Percentiles rank a stretch among this genome's conserved stretches.
Conservation (phyloP, 2,329 filamentous ascomycete genomes). For the Amylocarpus encephaloides region DNA sequence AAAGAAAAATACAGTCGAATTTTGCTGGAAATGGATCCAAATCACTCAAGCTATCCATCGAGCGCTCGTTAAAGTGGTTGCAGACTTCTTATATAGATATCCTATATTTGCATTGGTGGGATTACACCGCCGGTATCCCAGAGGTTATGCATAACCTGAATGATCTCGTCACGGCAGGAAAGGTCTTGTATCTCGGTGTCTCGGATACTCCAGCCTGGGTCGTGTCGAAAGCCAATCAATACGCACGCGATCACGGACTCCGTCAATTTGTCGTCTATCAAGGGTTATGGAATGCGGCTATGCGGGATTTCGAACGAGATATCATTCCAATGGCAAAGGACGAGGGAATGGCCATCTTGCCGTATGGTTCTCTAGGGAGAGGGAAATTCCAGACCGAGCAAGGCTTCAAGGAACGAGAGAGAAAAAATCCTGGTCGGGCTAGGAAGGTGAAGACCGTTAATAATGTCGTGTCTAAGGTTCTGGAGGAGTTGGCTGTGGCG, state of each 20-base stretch:
- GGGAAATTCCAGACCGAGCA: conserved; percentile 42
- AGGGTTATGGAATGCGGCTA: conserved; percentile 53
- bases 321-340: conserved; percentile 52
- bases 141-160: conserved; percentile 64
- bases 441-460: no score
- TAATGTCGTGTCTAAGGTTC: no score
- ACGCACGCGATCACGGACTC: conserved; percentile 59
- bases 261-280: conserved; percentile 63
- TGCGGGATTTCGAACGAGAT: conserved; percentile 55
- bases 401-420: conserved; percentile 19
- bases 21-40: conserved; percentile 17
- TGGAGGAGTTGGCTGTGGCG: no score
- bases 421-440: no score
- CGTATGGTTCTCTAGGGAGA: conserved; percentile 45
- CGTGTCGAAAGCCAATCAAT: conserved; percentile 57
- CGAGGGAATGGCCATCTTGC: conserved; percentile 49
- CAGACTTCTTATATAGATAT: conserved; percentile 64
- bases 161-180: conserved; percentile 49
- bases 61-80: conserved; percentile 42
- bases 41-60: conserved; percentile 9
- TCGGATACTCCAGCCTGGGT: conserved; percentile 64
- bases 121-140: conserved; percentile 52
- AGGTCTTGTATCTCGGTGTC: conserved; percentile 61
- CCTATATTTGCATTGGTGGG: conserved; percentile 24
- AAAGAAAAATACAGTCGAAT: conserved; percentile 13